Evolutionary conservation across 2,329 filamentous ascomycete genomes (phyloP), one percentile per base, ranked within the genome.

Genomic region (Sporothrix brunneoviolacea): DNA sequence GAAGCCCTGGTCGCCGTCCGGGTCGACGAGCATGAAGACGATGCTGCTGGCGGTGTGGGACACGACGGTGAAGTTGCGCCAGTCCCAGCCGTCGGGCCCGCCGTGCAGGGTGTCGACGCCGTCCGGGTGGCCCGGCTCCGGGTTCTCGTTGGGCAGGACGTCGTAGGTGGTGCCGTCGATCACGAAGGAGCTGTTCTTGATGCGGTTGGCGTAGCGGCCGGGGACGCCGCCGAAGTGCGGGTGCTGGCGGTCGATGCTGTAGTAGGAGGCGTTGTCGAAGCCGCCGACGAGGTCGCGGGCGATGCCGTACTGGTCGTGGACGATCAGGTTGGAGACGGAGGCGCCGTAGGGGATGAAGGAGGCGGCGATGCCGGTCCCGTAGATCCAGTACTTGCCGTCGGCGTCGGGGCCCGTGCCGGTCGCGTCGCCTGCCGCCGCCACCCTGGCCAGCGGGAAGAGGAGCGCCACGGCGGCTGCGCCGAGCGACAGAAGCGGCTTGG

Each of bases 181-280:
- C 53, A 70, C 74, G 61, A 88, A 88, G 6, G 77, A 83, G 65
- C 79, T 83, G 71, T 90, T 89, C 73, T 80, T 82, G 72, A 90
- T 90, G 57, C 86, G 82, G 66, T 91, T 91, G 52, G 86, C 86
- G 63, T 91, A 91, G 50, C 86, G 82, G 41, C 85, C 86, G 0
- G 84, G 84, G 1, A 91, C 80, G 59, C 81, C 72, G 52, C 84
- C 86, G 57, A 86, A 82, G 71, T 89, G 84, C 45, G 79, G 81
- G 64, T 90, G 86, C 54, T 76, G 70, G 53, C 67, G 67, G 65
- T 88, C 83, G 43, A 80, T 64, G 53, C 65, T 68, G 68, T 90
- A 91, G 68, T 85, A 81, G 47, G 71, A 79, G 40, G 86, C 85
- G 62, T 89, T 89, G 69, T 91, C 86, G 60, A 82, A 90, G 42